Evolutionary conservation across 164 flowering plant genomes (phyloP), one percentile per base, ranked within the genome.

Genomic region (Vitis labrusca): DNA sequence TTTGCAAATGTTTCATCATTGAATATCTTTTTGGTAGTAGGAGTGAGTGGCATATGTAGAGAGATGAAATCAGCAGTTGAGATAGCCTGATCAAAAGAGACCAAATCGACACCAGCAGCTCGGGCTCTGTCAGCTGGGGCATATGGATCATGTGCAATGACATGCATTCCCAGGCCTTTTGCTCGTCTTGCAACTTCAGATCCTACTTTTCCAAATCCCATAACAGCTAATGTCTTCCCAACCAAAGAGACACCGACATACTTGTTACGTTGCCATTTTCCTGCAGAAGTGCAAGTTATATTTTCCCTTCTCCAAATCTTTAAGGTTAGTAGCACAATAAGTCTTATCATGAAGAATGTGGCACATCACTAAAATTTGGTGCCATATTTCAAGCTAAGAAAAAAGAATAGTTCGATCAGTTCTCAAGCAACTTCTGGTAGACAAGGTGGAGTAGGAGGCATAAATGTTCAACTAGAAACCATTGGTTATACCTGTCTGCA

Each of bases 161-260:
- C 89, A 54, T 84, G 76, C 91, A 88, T 88, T 1, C 89, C 89
- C 32, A 85, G 78, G 0, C 92, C 86, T 64, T 88, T 90, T 2
- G 83, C 84, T 17, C 87, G 81, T 66, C 90, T 78, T 2, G 85
- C 88, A 29, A 82, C 88, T 60, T 88, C 90, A 0, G 84, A 72
- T 48, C 88, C 87, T 65, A 84, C 88, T 71, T 82, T 84, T 8
- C 91, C 91, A 65, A 85, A 87, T 49, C 89, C 89, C 87, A 83
- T 73, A 13, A 83, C 80, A 5, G 87, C 89, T 9, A 87, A 61
- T 19, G 89, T 85, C 61, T 87, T 87, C 3, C 91, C 89, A 5
- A 85, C 91, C 12, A 87, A 61, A 3, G 91, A 85, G 0, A 87
- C 91, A 14, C 91, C 91, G 8, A 87, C 87, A 23, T 87, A 87